These are phyloP conservation scores for Lachnellula hyalina DNA, from an alignment of 2,329 filamentous ascomycete genomes.

Conservation along the genomic window DNA sequence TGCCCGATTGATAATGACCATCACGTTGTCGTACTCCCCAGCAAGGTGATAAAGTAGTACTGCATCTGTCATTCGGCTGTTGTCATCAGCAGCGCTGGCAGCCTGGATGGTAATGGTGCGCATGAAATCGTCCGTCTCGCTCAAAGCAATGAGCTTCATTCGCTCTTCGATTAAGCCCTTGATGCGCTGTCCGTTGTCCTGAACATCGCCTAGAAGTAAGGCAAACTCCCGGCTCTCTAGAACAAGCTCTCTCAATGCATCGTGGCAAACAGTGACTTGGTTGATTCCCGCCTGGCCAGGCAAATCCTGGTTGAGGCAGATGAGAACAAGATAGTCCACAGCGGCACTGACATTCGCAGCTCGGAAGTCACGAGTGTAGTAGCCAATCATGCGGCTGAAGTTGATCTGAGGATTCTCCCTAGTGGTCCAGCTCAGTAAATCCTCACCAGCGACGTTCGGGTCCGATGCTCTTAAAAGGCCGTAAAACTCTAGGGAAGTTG, in stretches of 20 bases:
- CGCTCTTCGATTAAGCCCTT: conserved; percentile 84
- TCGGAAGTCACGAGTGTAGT: conserved; percentile 94
- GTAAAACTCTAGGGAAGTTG: conserved; percentile 82
- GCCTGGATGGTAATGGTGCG: conserved; percentile 90
- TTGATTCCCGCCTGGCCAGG: conserved; percentile 67
- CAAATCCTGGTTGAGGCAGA: conserved; percentile 86
- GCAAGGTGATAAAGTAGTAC: conserved; percentile 92
- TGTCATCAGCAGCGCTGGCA: conserved; percentile 88
- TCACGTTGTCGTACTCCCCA: conserved; percentile 92
- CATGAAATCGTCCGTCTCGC: conserved; percentile 77
- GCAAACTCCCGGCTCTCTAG: conserved; percentile 97
- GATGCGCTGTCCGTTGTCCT: conserved; percentile 77
- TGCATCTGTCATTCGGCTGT: conserved; percentile 86
- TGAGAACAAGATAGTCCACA: conserved; percentile 86
- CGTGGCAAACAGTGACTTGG: conserved; percentile 80
- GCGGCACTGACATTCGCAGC: conserved; percentile 84
- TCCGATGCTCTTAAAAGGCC: conserved; percentile 84
- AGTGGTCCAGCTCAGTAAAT: conserved; percentile 61
- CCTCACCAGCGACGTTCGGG: conserved; percentile 67
- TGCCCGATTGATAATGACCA: conserved; percentile 81
- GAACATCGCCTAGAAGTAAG: conserved; percentile 86
- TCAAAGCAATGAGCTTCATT: conserved; percentile 72
- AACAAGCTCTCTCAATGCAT: conserved; percentile 87
- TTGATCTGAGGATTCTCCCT: conserved; percentile 77
- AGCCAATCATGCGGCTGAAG: conserved; percentile 88